Evolutionary conservation across 257 asterid genomes (phyloP), one percentile per base, ranked within the genome.

Genomic region (Plectranthus barbatus): DNA sequence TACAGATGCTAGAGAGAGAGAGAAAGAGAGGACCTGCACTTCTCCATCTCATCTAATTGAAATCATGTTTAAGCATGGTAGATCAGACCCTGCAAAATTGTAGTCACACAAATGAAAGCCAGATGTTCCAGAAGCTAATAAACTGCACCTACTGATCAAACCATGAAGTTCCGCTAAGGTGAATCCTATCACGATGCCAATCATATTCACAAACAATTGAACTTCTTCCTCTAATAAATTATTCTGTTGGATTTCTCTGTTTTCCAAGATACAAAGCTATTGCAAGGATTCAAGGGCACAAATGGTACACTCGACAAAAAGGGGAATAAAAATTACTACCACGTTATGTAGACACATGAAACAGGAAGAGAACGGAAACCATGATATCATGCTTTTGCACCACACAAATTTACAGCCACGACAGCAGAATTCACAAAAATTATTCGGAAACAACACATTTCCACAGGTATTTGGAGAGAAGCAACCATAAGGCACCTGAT

Each of bases 331-430:
- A 4, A 34, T 49, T 44, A 26, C 31, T 2, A 60, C 13, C 62
- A 55, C 5, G 54, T 37, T 49, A 41, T 12, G 42, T 12, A 14
- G 52, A 40, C 37, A 60, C n/a, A 23, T 15, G 18, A 52, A 18
- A 55, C 36, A 54, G 46, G 21, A 33, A 54, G 42, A 51, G 36
- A 51, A 29, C 37, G 24, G 70, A 54, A 63, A 29, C 58, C 26
- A 21, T 19, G 33, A 40, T 24, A 46, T 57, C 59, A 56, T 61
- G 72, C 59, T 67, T 64, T 67, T 54, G 56, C 69, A 52, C 44
- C 49, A 71, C 64, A 66, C 48, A 15, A 60, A 62, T 57, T 61
- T 69, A 70, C 71, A 51, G 60, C 56, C 77, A 68, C 56, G 19
- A 62, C 59, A 48, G 23, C 64, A 20, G 8, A 64, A 45, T 39